Evolutionary conservation across 2,329 filamentous ascomycete species (phyloP).

Genomic region (Ophiocordyceps sinensis): DNA sequence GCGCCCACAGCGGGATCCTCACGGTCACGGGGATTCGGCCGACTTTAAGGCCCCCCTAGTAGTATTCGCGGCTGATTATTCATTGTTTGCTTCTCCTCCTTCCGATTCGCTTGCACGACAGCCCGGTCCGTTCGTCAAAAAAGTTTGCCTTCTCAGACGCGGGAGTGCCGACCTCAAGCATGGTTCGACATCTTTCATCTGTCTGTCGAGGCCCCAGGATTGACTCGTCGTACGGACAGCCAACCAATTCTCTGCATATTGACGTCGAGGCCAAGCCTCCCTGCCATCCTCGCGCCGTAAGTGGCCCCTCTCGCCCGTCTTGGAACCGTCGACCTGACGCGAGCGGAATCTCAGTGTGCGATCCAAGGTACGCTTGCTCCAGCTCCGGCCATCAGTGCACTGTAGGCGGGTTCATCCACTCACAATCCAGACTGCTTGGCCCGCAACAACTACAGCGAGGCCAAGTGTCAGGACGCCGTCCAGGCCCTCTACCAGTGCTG

Average conservation of each 20-base stretch:
- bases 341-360: slow-evolving; percentile 46
- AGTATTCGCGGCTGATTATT: no score
- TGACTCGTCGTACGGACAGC: not conserved
- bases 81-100: no score
- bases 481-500: slow-evolving; percentile 91
- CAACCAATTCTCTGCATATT: slow-evolving; percentile 18
- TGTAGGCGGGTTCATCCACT: not conserved
- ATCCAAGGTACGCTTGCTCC: slow-evolving; percentile 56
- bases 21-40: no score
- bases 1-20: no score
- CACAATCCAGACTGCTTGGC: slow-evolving; percentile 57
- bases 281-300: slow-evolving; percentile 72
- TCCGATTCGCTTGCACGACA: no score
- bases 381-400: not conserved
- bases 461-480: slow-evolving; percentile 63
- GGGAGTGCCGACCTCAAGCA: not conserved
- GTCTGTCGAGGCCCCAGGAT: not conserved
- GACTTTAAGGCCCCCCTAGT: no score
- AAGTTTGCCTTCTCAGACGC: no score
- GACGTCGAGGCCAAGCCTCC: slow-evolving; percentile 63
- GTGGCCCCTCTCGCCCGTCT: slow-evolving; percentile 13
- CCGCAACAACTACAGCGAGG: slow-evolving; percentile 74
- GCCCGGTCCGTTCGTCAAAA: no score
- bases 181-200: not conserved
- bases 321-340: not conserved